phyloP scores from a whole-genome alignment of 441 rosid genomes.

The Geranium incanum region DNA sequence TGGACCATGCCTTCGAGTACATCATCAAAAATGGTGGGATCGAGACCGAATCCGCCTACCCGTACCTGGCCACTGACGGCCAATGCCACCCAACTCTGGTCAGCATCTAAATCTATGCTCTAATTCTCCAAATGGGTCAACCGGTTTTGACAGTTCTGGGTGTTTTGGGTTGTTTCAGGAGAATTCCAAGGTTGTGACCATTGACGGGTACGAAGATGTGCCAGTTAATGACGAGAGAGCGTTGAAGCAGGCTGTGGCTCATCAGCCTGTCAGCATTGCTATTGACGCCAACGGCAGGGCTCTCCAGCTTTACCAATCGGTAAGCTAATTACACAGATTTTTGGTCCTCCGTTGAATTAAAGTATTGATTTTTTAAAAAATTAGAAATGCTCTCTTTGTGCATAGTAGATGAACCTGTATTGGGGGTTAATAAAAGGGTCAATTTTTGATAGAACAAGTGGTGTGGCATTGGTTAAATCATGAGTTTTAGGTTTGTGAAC shows the following conservation, averaged over 20 bases:
- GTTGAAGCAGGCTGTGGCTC: conserved; percentile 48
- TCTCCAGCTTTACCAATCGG: conserved; percentile 55
- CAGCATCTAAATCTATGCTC: not conserved
- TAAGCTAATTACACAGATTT: conserved; percentile 21
- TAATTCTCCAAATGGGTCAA: no score
- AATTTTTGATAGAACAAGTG: no score
- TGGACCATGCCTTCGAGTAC: conserved; percentile 43
- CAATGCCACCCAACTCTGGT: conserved; percentile 39
- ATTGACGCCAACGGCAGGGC: conserved; percentile 59
- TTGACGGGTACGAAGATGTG: conserved; percentile 69
- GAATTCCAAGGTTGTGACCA: conserved; percentile 47
- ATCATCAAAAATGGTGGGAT: conserved; percentile 55
- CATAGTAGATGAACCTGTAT: no score
- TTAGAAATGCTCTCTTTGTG: no score
- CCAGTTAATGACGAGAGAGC: conserved; percentile 38
- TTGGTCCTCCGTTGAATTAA: no score
- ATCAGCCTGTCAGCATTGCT: conserved; percentile 67
- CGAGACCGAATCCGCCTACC: conserved; percentile 48
- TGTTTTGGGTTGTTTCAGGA: conserved; percentile 26
- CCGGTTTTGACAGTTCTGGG: no score
- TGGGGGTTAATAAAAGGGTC: no score
- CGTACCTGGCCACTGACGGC: conserved; percentile 39
- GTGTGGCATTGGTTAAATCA: no score
- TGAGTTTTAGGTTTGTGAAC: no score
- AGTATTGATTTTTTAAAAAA: no score